Base-by-base conservation (phyloP, 257 asterid genomes). In the Nicotiana attenuata region DNA sequence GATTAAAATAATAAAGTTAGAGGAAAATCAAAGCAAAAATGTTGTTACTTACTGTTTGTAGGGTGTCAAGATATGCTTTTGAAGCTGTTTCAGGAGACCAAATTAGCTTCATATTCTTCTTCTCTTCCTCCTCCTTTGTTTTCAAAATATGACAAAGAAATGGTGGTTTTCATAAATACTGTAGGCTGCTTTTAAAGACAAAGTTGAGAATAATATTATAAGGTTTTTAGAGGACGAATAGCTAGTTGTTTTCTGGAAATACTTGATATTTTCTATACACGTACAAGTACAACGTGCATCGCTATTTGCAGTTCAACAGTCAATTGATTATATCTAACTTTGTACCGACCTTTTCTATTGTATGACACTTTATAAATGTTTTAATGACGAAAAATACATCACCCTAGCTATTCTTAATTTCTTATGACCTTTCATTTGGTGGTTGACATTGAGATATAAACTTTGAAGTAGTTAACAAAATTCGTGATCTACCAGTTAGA, bases 51-150 rank as follows among this genome's bases (percentile, higher is more conserved):
- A 68, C 77, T 38, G 56, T 68, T 38, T 68, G 77, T 68, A 68
- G 38, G 77, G 77, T 68, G 33, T 68, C 77, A 68, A 38, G 77
- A 68, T 68, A 68, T 3, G 77, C 77, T 38, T 38, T 68, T 38
- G 77, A 38, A 10, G 77, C 56, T 38, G 56, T 38, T 68, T 68
- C 77, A n/a, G 77, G 77, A 68, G 56, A 68, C 77, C 77, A 38
- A 68, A 68, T 29, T 38, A n/a, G 77, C 77, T 68, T 68, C 77
- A 68, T 38, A 10, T 38, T 35, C n/a, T 68, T n/a, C 55, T 68
- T 68, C 56, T 68, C 56, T 68, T 38, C 16, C 77, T 67, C 20
- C 5, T 7, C 0, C 45, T 68, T 38, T n/a, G 56, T 68, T 59
- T 59, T n/a, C 5, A 10, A 10, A 6, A 11, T 38, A 68, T 38